These are phyloP conservation scores for Alternaria novae-zelandiae DNA, from an alignment of 2,329 filamentous ascomycete species.

Conservation along the genomic window DNA sequence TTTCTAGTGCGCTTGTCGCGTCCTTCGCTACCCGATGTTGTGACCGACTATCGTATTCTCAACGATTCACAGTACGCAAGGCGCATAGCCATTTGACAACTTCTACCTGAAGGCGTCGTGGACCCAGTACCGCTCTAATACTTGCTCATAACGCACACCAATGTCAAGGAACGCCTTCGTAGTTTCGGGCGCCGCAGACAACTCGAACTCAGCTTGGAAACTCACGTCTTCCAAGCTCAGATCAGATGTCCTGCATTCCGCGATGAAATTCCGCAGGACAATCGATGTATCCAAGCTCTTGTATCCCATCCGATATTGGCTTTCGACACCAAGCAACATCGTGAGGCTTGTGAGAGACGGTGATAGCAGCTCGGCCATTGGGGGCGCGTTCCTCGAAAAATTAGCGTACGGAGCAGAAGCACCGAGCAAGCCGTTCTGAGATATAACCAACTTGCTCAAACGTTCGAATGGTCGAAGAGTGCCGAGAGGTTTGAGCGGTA, in stretches of 20 bases:
- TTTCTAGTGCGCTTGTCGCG: background rate
- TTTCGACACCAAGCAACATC: constrained; percentile 3
- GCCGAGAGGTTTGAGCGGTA: constrained; percentile 3
- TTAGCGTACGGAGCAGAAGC: background rate
- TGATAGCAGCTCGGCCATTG: constrained; percentile 20
- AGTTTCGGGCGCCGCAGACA: background rate
- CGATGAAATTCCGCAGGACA: constrained; percentile 7
- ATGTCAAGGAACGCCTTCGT: background rate
- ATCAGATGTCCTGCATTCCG: constrained; percentile 7
- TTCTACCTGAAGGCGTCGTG: background rate
- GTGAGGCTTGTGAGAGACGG: constrained; percentile 10
- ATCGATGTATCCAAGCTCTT: background rate
- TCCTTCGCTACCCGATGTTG: background rate
- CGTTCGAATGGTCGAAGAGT: constrained; percentile 14
- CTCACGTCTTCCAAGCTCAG: background rate
- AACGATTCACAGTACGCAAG: background rate
- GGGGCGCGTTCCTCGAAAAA: background rate
- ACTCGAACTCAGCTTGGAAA: background rate
- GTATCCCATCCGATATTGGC: background rate
- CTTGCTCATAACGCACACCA: constrained; percentile 1
- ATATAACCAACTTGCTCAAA: constrained; percentile 18
- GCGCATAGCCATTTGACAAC: accelerated
- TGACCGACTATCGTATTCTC: no score
- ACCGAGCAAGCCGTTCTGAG: constrained; percentile 15
- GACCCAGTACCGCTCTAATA: background rate